Evolutionary conservation across 2,329 filamentous ascomycete species (phyloP).

Genomic region (Penicillium sp.): DNA sequence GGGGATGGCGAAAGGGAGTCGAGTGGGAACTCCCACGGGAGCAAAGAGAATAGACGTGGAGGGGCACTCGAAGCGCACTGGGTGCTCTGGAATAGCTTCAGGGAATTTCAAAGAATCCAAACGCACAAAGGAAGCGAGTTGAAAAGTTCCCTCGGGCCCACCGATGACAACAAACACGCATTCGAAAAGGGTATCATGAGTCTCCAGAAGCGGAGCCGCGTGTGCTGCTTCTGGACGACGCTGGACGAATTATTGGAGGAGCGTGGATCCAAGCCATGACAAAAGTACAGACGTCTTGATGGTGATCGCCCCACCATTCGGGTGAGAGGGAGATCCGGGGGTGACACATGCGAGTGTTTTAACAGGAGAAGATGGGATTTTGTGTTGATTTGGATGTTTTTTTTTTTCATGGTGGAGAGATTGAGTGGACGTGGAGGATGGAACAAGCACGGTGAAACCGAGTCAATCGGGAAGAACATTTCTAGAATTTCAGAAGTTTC

Average conservation of each 20-base stretch:
- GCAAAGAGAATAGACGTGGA: neutral
- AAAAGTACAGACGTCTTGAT: slow-evolving; percentile 15
- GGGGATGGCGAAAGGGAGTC: slow-evolving; percentile 8
- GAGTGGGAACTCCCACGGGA: slow-evolving; percentile 4
- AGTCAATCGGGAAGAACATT: too few relatives aligned
- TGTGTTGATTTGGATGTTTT: neutral
- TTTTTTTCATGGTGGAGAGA: too few relatives aligned
- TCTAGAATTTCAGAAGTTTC: too few relatives aligned
- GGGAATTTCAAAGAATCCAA: too few relatives aligned
- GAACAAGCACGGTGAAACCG: too few relatives aligned
- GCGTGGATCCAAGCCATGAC: slow-evolving; percentile 3
- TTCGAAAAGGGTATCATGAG: slow-evolving; percentile 16
- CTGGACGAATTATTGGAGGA: neutral
- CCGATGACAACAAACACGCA: slow-evolving; percentile 10
- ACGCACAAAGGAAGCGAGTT: slow-evolving; percentile 9
- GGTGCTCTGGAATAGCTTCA: too few relatives aligned
- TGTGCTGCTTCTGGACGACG: neutral
- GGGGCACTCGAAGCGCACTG: too few relatives aligned
- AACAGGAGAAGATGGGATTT: neutral
- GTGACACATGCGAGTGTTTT: neutral
- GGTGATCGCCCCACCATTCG: slow-evolving; percentile 15
- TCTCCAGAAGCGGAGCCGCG: slow-evolving; percentile 14
- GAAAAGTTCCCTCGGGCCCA: slow-evolving; percentile 16
- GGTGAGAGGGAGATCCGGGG: slow-evolving; percentile 28
- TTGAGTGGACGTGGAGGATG: too few relatives aligned